Conservation (phyloP, 768 basidiomycete species). For the Basidioascus undulatus region DNA sequence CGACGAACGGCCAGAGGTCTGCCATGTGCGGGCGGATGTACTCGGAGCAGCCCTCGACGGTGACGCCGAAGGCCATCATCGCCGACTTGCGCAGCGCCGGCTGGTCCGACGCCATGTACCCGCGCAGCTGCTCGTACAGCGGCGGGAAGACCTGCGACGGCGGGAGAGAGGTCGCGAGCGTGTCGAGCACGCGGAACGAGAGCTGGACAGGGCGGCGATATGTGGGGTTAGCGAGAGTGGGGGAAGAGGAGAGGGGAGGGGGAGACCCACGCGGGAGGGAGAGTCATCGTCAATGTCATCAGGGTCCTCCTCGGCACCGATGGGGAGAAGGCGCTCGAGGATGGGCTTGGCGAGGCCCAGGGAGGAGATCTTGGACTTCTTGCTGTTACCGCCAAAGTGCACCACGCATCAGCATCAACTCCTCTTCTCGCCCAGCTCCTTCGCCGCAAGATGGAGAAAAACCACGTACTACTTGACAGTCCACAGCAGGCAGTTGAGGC, state of each 20-base stretch:
- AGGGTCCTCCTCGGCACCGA: constrained; percentile 78
- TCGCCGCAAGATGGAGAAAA: too few relatives aligned
- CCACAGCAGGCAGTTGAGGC: constrained; percentile 85
- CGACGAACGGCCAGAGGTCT: constrained; percentile 83
- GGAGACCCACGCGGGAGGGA: constrained; percentile 54
- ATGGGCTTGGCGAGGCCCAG: constrained; percentile 62
- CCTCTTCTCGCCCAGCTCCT: too few relatives aligned
- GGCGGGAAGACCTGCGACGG: constrained; percentile 90
- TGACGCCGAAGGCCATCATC: constrained; percentile 81
- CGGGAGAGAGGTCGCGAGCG: constrained; percentile 71
- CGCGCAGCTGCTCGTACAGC: constrained; percentile 52
- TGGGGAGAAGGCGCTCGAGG: constrained; percentile 75
- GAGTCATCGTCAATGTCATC: constrained; percentile 73
- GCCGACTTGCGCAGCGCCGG: constrained; percentile 65
- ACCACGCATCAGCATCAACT: too few relatives aligned
- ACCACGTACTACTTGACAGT: constrained; percentile 69
- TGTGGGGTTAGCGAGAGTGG: not conserved
- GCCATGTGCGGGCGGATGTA: constrained; percentile 82
- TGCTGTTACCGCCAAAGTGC: constrained; percentile 28
- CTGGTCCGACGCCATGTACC: constrained; percentile 63
- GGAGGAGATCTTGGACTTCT: constrained; percentile 83
- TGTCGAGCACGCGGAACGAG: constrained; percentile 82
- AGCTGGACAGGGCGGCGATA: constrained; percentile 27
- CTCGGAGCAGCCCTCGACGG: constrained; percentile 92
- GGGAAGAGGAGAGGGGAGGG: not conserved